Conservation (phyloP, 805 yeast species). For the Cyberlindnera mississippiensis region DNA sequence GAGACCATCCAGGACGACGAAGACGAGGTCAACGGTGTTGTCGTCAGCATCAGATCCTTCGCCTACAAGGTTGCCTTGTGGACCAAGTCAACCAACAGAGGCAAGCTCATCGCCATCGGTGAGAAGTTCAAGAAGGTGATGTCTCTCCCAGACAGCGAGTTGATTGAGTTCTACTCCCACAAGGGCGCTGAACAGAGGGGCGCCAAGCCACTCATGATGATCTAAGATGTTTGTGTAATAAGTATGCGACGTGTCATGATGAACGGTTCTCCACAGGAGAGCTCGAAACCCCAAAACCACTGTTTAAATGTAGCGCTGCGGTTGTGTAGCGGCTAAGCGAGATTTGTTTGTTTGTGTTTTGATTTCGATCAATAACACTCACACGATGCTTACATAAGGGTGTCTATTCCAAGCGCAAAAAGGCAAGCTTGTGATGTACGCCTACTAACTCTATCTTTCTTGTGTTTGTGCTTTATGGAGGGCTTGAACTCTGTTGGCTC, state of each 20-base stretch:
- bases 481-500: too few species aligned
- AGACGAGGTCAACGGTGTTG: constrained; percentile 91
- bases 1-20: constrained; percentile 82
- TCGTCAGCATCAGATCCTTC: constrained; percentile 79
- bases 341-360: too few species aligned
- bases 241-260: constrained; percentile 3
- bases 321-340: too few species aligned
- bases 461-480: too few species aligned
- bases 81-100: constrained; percentile 75
- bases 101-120: constrained; percentile 71
- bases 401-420: too few species aligned
- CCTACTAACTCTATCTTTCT: too few species aligned
- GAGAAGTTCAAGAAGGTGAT: constrained; percentile 82
- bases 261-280: not conserved
- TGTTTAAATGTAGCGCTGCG: not conserved
- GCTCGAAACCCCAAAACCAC: not conserved
- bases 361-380: too few species aligned
- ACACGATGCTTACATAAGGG: too few species aligned
- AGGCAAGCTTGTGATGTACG: too few species aligned
- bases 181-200: constrained; percentile 25
- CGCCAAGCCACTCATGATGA: constrained; percentile 28
- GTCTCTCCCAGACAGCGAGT: constrained; percentile 69
- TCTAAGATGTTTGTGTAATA: constrained; percentile 14
- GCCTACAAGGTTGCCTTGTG: constrained; percentile 86
- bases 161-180: constrained; percentile 76